A percentile compares a stretch with the other conserved stretches of the same genome.
Evolutionary conservation across 192 early-diverging fungal species (phyloP).

Genomic region (Phlyctochytrium arcticum): DNA sequence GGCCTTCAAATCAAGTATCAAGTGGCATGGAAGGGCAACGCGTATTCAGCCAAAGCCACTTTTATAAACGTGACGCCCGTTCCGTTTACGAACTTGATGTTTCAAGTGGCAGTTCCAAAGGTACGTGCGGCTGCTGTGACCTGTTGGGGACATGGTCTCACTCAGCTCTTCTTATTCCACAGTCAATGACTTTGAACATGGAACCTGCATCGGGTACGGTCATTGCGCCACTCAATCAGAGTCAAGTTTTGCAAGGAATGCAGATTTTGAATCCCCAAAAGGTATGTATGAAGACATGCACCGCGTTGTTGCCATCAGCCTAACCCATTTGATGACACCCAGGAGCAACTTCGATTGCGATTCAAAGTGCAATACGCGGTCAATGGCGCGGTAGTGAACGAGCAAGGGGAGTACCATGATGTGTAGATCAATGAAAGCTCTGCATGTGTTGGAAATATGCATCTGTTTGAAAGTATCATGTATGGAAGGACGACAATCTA

Average conservation of each 20-base stretch:
- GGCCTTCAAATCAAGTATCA: constrained; percentile 51
- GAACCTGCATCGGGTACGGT: constrained; percentile 35
- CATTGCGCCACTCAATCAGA: constrained; percentile 44
- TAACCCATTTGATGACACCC: background rate
- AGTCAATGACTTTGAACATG: constrained; percentile 49
- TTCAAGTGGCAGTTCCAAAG: constrained; percentile 54
- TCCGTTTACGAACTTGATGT: constrained; percentile 39
- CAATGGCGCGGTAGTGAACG: constrained; percentile 56
- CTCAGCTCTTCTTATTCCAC: background rate
- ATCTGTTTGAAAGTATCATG: too few species aligned
- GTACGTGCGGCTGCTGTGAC: too few species aligned
- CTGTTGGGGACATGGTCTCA: too few species aligned
- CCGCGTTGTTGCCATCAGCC: background rate
- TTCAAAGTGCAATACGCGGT: constrained; percentile 46
- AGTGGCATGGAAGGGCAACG: constrained; percentile 21
- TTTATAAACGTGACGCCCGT: constrained; percentile 59
- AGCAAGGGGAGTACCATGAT: constrained; percentile 45
- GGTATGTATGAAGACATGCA: constrained; percentile 16
- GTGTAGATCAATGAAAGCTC: too few species aligned
- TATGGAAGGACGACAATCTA: too few species aligned
- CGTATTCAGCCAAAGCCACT: constrained; percentile 26
- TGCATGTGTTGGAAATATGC: too few species aligned
- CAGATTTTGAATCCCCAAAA: constrained; percentile 38
- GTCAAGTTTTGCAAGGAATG: constrained; percentile 40
- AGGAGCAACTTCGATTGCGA: constrained; percentile 42